Evolutionary conservation across 495 filamentous ascomycete species (phyloP), one percentile per base, ranked within the genome.

Genomic region (Chaetomidium leptoderma): DNA sequence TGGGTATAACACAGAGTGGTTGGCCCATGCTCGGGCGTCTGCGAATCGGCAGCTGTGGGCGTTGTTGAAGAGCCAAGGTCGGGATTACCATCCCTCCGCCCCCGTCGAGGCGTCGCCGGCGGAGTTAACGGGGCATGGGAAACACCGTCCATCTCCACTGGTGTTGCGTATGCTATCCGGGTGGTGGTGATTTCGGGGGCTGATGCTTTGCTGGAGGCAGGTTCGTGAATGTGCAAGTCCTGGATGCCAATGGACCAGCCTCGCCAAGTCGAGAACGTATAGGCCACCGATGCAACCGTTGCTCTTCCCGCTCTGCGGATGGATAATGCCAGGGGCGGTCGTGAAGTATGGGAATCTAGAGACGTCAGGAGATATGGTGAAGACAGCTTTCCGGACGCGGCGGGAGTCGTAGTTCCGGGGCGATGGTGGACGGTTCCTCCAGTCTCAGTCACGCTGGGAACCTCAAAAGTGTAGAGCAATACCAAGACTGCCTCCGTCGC

Each of bases 161-260:
- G 74, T 0, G 62, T 46, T 5, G 73, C 76, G 49, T 76, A 74
- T n/a, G 75, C 75, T 11, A 78, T 58, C 16, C 68, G 67, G 10
- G 78, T 77, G 1, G 76, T 73, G 24, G 69, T 74, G 39, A 82
- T 73, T 36, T 81, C 76, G 1, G 78, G 78, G 21, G 42, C 58
- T 2, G 71, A 58, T 46, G 63, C 66, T 35, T 51, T 51, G 2
- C 24, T 36, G 1, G 64, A 63, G 30, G 57, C 66, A 26, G 63
- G 49, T 8, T 66, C 63, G 2, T 63, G 67, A 24, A 95, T 78
- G 24, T 86, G 85, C 23, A 96, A 69, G 68, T 97, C 92, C 72
- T 98, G 93, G 19, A 97, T 82, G 1, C 91, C 92, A 10, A 96
- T 78, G 9, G 89, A 89, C 90, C 91, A 98, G 17, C 91, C 91